Percentiles rank a stretch among this genome's conserved stretches.
Conservation (phyloP, 495 filamentous ascomycete species). For the Annulohypoxylon stygium region DNA sequence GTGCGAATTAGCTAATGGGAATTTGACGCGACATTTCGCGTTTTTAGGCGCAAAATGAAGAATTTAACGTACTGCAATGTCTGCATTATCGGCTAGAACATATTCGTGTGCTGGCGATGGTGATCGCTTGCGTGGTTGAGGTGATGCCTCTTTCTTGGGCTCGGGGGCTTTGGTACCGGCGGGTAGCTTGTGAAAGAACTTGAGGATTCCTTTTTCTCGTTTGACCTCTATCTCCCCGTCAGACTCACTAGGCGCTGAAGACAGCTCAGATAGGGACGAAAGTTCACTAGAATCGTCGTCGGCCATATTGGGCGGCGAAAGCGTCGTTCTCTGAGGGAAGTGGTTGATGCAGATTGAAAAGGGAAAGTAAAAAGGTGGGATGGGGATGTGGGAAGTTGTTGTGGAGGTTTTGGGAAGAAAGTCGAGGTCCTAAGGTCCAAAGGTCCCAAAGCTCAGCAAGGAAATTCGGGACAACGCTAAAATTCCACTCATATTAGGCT, state of each 20-base stretch:
- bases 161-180: slow-evolving; percentile 51
- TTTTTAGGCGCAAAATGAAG: slow-evolving; percentile 49
- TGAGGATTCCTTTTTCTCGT: slow-evolving; percentile 65
- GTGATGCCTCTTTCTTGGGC: slow-evolving; percentile 63
- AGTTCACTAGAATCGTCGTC: slow-evolving; percentile 68
- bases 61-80: slow-evolving; percentile 81
- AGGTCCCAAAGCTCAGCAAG: slow-evolving; percentile 18
- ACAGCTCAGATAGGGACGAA: slow-evolving; percentile 53
- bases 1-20: slow-evolving; percentile 46
- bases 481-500: slow-evolving; percentile 49
- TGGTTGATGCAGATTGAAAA: not conserved
- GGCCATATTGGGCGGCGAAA: slow-evolving; percentile 55
- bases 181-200: slow-evolving; percentile 68
- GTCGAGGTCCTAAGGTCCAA: slow-evolving; percentile 9
- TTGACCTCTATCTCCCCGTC: slow-evolving; percentile 64
- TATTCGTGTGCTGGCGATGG: slow-evolving; percentile 91
- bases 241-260: slow-evolving; percentile 65
- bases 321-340: slow-evolving; percentile 16
- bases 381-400: slow-evolving; percentile 27
- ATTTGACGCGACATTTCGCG: slow-evolving; percentile 58
- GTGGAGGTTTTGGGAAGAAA: slow-evolving; percentile 45
- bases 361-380: slow-evolving; percentile 26
- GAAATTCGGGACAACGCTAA: slow-evolving; percentile 49
- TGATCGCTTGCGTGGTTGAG: slow-evolving; percentile 78
- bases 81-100: slow-evolving; percentile 86